Conservation (phyloP, 305 asterid genomes). For the Nicotiana rustica region DNA sequence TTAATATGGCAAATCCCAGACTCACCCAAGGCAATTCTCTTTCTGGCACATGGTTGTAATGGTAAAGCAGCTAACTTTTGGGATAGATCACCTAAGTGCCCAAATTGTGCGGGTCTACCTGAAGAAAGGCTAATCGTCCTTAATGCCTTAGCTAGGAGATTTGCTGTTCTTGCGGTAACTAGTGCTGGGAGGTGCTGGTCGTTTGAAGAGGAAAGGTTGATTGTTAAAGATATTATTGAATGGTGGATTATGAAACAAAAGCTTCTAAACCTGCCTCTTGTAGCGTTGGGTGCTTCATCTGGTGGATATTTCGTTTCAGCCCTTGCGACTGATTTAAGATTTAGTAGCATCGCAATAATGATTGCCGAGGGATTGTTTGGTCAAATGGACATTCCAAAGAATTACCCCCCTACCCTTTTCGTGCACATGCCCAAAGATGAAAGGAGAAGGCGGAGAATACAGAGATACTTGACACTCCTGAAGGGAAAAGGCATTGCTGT, state of each 20-base stretch:
- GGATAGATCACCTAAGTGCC: conserved; percentile 81
- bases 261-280: conserved; percentile 68
- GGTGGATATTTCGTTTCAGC: conserved; percentile 92
- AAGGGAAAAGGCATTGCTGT: conserved; percentile 68
- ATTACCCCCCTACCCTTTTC: conserved; percentile 83
- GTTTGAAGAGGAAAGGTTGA: conserved; percentile 63
- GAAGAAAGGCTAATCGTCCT: conserved; percentile 88
- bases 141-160: conserved; percentile 76
- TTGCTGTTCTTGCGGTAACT: conserved; percentile 79
- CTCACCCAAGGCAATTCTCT: conserved; percentile 79
- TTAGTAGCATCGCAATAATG: conserved; percentile 70
- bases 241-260: conserved; percentile 70
- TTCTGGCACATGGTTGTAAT: conserved; percentile 91
- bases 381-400: conserved; percentile 55
- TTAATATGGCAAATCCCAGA: conserved; percentile 83
- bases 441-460: conserved; percentile 63
- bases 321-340: conserved; percentile 63
- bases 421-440: conserved; percentile 98
- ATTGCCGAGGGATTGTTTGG: conserved; percentile 86
- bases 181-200: conserved; percentile 89
- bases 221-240: conserved; percentile 63
- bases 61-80: conserved; percentile 86
- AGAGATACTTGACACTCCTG: conserved; percentile 59
- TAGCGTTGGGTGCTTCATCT: conserved; percentile 92
- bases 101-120: conserved; percentile 81